Evolutionary conservation across 169 alveolate species (phyloP).

Genomic region (Perkinsus marinus): DNA sequence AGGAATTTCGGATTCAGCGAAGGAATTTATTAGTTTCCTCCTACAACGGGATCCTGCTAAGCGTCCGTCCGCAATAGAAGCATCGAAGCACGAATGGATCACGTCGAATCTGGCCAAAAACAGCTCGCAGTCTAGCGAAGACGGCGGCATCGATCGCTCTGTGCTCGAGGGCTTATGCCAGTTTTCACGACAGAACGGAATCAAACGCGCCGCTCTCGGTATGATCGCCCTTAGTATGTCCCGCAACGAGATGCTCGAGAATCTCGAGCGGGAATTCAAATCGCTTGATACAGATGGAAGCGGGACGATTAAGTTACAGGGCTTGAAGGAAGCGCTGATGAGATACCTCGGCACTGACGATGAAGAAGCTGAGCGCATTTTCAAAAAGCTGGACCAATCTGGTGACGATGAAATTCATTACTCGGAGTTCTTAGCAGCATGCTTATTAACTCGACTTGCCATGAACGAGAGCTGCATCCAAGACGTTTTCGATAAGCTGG

Average conservation of each 20-base stretch:
- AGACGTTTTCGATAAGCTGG: constrained; percentile 14
- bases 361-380: neutral
- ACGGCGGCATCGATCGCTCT: neutral
- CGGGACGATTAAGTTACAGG: constrained; percentile 17
- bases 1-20: constrained; percentile 42
- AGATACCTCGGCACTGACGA: neutral
- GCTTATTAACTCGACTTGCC: neutral
- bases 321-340: neutral
- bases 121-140: constrained; percentile 2
- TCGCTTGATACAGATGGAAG: constrained; percentile 16
- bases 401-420: constrained; percentile 1
- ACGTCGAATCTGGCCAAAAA: constrained; percentile 4
- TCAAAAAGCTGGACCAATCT: neutral
- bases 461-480: neutral
- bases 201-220: constrained; percentile 2
- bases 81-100: constrained; percentile 56
- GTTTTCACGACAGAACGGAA: neutral
- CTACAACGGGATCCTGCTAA: constrained; percentile 39
- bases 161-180: neutral
- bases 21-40: constrained; percentile 37
- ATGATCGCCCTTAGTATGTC: neutral
- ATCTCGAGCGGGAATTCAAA: constrained; percentile 7
- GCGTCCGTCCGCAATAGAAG: constrained; percentile 52
- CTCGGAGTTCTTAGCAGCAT: constrained; percentile 16
- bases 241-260: neutral